A percentile compares a stretch with the other conserved stretches of the same genome.
These are phyloP conservation scores for Pythium oligandrum DNA, from an alignment of 352 stramenopile genomes.

Conservation along the genomic window DNA sequence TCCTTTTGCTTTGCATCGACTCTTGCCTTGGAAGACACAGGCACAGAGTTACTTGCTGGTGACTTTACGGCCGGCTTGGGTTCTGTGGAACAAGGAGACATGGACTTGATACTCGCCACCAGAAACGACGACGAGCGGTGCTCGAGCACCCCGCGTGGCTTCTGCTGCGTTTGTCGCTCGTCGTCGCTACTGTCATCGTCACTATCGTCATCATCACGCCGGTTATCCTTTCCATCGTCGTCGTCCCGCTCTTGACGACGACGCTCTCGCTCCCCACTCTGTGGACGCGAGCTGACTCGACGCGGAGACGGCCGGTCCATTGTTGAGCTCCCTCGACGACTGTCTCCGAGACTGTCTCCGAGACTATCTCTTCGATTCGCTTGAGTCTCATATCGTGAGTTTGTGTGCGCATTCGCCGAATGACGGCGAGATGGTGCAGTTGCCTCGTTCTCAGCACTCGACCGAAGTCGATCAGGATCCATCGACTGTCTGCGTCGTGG, in stretches of 20 bases:
- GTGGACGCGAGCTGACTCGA: too few species aligned
- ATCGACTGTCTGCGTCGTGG: constrained; percentile 8
- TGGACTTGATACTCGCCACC: constrained; percentile 58
- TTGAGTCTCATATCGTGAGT: too few species aligned
- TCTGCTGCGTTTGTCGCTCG: constrained; percentile 6
- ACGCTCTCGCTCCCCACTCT: too few species aligned
- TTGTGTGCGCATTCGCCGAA: too few species aligned
- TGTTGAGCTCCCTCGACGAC: too few species aligned
- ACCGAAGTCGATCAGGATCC: neutral
- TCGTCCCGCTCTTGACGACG: neutral
- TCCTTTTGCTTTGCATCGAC: constrained; percentile 15
- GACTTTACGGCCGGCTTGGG: too few species aligned
- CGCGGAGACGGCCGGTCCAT: too few species aligned
- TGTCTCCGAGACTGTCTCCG: too few species aligned
- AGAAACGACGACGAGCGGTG: constrained; percentile 26
- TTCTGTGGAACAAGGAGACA: constrained; percentile 15
- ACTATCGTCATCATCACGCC: constrained; percentile 8
- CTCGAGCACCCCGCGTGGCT: constrained; percentile 6
- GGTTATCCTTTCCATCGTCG: neutral
- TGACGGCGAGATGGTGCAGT: too few species aligned
- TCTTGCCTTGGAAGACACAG: neutral
- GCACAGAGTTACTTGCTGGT: too few species aligned
- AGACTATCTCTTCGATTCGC: too few species aligned
- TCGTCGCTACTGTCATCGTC: constrained; percentile 18
- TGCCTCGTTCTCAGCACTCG: too few species aligned